Base-by-base conservation (phyloP, 2,329 filamentous ascomycete species). In the Penicillium sp. region DNA sequence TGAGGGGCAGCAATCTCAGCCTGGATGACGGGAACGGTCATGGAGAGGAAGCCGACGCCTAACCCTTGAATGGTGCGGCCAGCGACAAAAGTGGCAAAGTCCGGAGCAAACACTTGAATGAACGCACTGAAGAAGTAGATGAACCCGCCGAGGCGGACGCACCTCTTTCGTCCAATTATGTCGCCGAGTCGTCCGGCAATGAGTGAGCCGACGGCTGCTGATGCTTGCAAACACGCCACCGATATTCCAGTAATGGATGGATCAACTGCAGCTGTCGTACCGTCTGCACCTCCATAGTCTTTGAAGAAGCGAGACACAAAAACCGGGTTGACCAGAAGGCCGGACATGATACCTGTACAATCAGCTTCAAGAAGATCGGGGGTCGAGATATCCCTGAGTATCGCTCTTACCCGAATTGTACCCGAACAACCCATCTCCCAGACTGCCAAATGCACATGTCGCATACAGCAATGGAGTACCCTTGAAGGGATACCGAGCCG, bases 351-450 rank as follows among this genome's bases (percentile, higher is more conserved):
- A 65, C 76, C 74, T 77, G 56, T n/a, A 11, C 1, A 19, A 19
- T 53, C 31, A 53, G 41, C 30, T n/a, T 21, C 11, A 51, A 13
- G n/a, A 7, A 30, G 6, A 1, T 49, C n/a, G 31, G 13, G 35
- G 17, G 7, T 5, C 3, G 1, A 21, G n/a, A 0, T 17, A 7
- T 19, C 15, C 19, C 3, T 5, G 5, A 29, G 19, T 3, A 17
- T 11, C 2, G 23, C 9, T 5, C 54, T 53, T 67, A 78, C 77
- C 77, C 52, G 75, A 77, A 56, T 79, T 77, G 66, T 78, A 79
- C n/a, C 77, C 77, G 58, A 79, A 79, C 3, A 79, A 62, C 3
- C 75, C 75, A 74, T 79, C 77, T 23, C 77, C 77, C 49, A 79
- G 65, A 61, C 74, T 76, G 9, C 77, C 77, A 66, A 79, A 79